Evolutionary conservation across 495 filamentous ascomycete genomes (phyloP).

Genomic region (Penicillium arizonense): DNA sequence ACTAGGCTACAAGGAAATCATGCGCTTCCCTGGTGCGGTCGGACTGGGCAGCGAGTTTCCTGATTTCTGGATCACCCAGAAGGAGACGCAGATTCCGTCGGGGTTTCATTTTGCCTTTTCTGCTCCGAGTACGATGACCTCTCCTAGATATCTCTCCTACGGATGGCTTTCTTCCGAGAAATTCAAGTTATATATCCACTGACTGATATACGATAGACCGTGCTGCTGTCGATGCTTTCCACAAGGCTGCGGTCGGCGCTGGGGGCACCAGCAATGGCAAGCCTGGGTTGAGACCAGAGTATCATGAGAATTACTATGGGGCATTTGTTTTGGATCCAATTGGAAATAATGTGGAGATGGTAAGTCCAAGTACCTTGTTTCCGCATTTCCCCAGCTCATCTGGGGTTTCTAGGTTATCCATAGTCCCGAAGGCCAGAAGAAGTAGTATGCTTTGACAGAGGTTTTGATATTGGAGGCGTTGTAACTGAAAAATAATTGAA

Average conservation of each 20-base stretch:
- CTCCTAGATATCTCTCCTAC: neutral
- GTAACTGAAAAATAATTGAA: too few relatives aligned
- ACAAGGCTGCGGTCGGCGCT: conserved; percentile 40
- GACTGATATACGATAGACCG: conserved; percentile 22
- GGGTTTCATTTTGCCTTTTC: conserved; percentile 21
- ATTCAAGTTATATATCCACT: neutral
- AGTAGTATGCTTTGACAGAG: neutral
- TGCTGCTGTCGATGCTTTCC: conserved; percentile 35
- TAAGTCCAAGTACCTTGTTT: conserved; percentile 15
- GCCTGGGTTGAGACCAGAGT: conserved; percentile 43
- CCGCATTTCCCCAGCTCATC: neutral
- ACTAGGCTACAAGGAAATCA: conserved; percentile 34
- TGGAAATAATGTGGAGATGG: conserved; percentile 52
- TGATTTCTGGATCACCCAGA: conserved; percentile 38
- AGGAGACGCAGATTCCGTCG: conserved; percentile 4
- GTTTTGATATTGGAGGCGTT: neutral
- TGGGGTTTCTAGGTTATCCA: neutral
- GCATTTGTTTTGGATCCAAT: conserved; percentile 51
- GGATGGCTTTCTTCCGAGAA: neutral
- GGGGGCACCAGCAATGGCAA: conserved; percentile 46
- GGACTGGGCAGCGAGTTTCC: conserved; percentile 25
- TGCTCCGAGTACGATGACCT: conserved; percentile 9
- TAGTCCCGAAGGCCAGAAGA: neutral
- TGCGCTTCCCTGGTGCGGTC: conserved; percentile 25
- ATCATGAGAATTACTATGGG: conserved; percentile 43